Evolutionary conservation across 208 protist genomes (phyloP).

Genomic region (Sergeia podlipaevii): DNA sequence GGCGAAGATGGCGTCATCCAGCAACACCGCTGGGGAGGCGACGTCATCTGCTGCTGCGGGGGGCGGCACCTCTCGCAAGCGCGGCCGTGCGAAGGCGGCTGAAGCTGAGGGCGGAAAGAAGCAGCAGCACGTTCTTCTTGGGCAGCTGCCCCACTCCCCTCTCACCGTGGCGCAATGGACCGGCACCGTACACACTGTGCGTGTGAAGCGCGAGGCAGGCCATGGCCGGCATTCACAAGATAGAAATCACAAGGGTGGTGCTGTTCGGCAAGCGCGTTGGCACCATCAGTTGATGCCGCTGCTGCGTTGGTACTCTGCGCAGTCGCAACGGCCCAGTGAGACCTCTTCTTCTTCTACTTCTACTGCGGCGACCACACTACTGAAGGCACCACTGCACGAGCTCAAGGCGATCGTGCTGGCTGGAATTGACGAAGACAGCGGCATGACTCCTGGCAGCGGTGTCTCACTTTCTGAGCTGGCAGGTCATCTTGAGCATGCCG

Average conservation of each 20-base stretch:
- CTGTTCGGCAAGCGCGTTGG: conserved; percentile 49
- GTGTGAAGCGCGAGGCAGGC: conserved; percentile 28
- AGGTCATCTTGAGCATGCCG: conserved; percentile 57
- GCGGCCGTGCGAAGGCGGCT: not conserved
- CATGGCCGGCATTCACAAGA: too few species aligned
- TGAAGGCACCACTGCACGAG: conserved; percentile 16
- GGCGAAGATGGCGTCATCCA: too few species aligned
- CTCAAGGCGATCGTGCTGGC: conserved; percentile 27
- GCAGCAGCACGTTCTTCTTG: conserved; percentile 5
- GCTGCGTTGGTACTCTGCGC: conserved; percentile 34
- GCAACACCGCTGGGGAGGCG: too few species aligned
- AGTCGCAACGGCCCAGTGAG: not conserved
- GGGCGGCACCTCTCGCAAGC: conserved; percentile 1
- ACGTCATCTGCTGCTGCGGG: too few species aligned
- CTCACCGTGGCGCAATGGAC: conserved; percentile 8
- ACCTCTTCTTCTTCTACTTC: not conserved
- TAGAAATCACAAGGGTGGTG: conserved; percentile 34
- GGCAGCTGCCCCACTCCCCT: conserved; percentile 38
- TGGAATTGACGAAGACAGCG: conserved; percentile 16
- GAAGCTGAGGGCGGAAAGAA: not conserved
- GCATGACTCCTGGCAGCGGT: conserved; percentile 6
- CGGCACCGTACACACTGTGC: conserved; percentile 32
- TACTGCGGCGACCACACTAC: conserved; percentile 15
- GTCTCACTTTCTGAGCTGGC: conserved; percentile 35
- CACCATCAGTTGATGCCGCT: conserved; percentile 52